Base-by-base conservation (phyloP, 345 rosid species). In the Eucalyptus viminalis region DNA sequence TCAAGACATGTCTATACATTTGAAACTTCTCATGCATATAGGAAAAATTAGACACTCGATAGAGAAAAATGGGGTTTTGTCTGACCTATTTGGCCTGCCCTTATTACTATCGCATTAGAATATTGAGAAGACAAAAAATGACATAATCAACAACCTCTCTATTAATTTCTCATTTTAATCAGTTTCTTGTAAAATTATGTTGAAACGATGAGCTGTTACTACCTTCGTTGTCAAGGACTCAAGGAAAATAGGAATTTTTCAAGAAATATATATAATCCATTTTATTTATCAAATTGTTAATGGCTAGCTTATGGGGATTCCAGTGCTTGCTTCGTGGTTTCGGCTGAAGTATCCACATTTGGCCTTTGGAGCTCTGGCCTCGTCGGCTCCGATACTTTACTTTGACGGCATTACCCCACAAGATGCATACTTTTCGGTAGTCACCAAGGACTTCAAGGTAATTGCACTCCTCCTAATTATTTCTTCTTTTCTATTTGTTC, bases 241-340 rank as follows among this genome's bases (percentile, higher is more conserved):
- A 19, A 0, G 2, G 44, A 72, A 72, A 37, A 19, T 34, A 17
- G 25, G 81, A 72, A 2, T 34, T 17, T 69, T 19, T 37, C 14
- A 37, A 72, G 44, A 72, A 34, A 34, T 1, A 72, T 10, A 10
- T 10, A 9, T 9, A 9, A 31, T 19, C 8, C 45, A 11, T 72
- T 37, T 37, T 15, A 72, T 37, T 37, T 72, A 19, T 21, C 45
- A 37, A 72, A 72, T 37, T 72, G 15, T 11, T 72, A 37, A 72
- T 37, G 83, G 83, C 45, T 37, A 72, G 83, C 45, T 72, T 76
- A 40, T 21, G 47, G 47, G 47, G 25, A 67, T 53, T 69, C 14
- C 91, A 93, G 97, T 94, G 96, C 93, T 95, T 56, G 96, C 97
- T 44, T 90, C 95, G 29, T 95, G 95, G 96, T 95, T 95, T 88